Evolutionary conservation across 2,329 filamentous ascomycete species (phyloP), one percentile per base, ranked within the genome.

Genomic region (Colletotrichum echinochloae): DNA sequence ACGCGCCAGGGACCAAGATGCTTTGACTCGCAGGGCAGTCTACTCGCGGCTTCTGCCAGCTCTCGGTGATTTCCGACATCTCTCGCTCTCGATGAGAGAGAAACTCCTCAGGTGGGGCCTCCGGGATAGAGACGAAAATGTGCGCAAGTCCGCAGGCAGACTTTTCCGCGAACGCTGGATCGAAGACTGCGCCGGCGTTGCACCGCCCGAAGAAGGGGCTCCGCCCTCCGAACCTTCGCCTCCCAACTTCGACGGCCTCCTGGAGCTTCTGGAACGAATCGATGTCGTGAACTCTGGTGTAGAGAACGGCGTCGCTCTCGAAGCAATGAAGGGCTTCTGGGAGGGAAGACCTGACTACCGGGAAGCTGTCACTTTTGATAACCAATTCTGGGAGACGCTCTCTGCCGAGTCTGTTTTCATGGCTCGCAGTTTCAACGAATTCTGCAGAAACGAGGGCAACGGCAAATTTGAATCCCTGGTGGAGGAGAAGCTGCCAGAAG

Each of bases 91-190:
- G 1, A 97, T 98, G 91, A 88, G 96, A 77, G 96, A 99, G 81
- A 98, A 98, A 81, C 86, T 99, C 39, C 87, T 99, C 35, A 90
- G 96, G 48, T 99, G 96, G 96, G 96, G 96, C 60, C 84, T 99
- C 49, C 90, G 95, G 48, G 96, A 99, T 79, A 90, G 96, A 80
- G 96, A 99, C 74, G 95, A 98, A 74, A 94, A 92, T 75, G 96
- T 99, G 16, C 90, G 95, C 62, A 97, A 97, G 79, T 95, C 95
- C 11, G 93, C 96, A 4, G 94, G 93, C 9, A 91, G 93, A 55
- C 85, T 98, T 8, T 99, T 99, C 83, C 90, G 92, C 72, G 95
- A 98, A 77, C 90, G 94, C n/a, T 99, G 96, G 96, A 95, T 99
- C 72, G 95, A 98, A 78, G 94, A 98, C 77, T 98, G 95, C 76